Conservation (phyloP, 192 early-diverging fungal species). For the Coemansia erecta region DNA sequence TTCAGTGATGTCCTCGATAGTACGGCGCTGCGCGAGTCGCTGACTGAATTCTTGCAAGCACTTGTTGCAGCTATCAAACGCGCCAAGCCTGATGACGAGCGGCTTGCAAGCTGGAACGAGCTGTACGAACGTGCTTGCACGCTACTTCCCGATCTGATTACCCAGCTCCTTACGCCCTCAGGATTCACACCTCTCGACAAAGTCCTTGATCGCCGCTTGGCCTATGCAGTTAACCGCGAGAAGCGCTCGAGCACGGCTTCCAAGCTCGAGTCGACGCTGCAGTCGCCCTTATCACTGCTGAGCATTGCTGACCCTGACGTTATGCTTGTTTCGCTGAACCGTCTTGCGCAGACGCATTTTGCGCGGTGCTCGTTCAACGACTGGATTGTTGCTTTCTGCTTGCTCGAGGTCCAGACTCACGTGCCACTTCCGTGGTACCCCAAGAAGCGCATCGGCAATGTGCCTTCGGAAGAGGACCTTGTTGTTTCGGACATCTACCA, state of each 20-base stretch:
- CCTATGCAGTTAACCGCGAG: conserved; percentile 34
- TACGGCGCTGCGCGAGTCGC: conserved; percentile 50
- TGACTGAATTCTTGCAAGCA: conserved; percentile 42
- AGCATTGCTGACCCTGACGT: conserved; percentile 29
- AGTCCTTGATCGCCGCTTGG: conserved; percentile 35
- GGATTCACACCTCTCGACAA: conserved; percentile 30
- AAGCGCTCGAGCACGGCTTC: conserved; percentile 15
- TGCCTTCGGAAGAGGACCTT: conserved; percentile 59
- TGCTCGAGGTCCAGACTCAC: conserved; percentile 53
- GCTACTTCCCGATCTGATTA: conserved; percentile 27
- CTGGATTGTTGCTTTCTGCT: conserved; percentile 51
- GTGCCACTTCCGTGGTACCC: conserved; percentile 54
- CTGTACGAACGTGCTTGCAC: conserved; percentile 12
- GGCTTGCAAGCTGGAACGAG: conserved; percentile 13
- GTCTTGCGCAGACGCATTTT: conserved; percentile 49
- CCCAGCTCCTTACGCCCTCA: conserved; percentile 34
- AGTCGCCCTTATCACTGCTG: conserved; percentile 36
- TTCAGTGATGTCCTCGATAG: conserved; percentile 67
- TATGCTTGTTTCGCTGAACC: conserved; percentile 42
- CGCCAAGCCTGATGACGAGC: conserved; percentile 4
- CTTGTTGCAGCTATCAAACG: conserved; percentile 8
- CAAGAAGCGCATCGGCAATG: conserved; percentile 40
- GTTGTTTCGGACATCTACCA: conserved; percentile 65
- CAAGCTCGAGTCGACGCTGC: conserved; percentile 17
- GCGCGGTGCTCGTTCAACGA: conserved; percentile 51